These are phyloP conservation scores for Populus hybrid DNA, from an alignment of 441 rosid species.

Conservation along the genomic window DNA sequence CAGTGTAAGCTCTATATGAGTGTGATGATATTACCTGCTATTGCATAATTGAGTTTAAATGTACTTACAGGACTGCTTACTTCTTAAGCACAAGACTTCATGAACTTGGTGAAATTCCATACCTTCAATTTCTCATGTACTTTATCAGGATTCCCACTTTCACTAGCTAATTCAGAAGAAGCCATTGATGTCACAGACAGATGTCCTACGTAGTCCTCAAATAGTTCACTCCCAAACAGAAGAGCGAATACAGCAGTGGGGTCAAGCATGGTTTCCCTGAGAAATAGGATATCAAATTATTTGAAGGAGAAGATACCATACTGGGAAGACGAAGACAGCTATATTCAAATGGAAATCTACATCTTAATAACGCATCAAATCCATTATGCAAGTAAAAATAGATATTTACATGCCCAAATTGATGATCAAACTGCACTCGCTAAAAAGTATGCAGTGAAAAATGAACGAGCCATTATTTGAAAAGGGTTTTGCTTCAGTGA, in stretches of 20 bases:
- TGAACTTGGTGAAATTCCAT: constrained; percentile 6
- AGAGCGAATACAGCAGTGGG: constrained; percentile 89
- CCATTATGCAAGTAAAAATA: background rate
- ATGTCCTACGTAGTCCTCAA: constrained; percentile 25
- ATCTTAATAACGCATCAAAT: background rate
- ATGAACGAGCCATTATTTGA: background rate
- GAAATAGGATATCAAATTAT: background rate
- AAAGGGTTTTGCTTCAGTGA: background rate
- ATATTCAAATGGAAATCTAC: background rate
- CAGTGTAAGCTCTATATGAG: background rate
- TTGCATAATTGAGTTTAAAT: background rate
- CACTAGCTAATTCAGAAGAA: constrained; percentile 60
- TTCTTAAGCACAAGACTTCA: background rate
- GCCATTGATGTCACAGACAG: constrained; percentile 90
- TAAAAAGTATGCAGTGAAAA: background rate
- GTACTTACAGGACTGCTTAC: background rate
- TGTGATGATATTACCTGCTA: background rate
- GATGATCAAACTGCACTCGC: background rate
- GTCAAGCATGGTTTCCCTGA: constrained; percentile 85
- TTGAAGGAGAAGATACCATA: background rate
- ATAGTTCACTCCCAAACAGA: constrained; percentile 87
- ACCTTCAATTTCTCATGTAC: constrained; percentile 75
- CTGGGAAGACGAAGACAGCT: background rate
- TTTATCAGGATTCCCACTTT: constrained; percentile 57
- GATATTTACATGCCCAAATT: background rate